phyloP scores from a whole-genome alignment of 257 asterid species.

The Salvia hispanica region DNA sequence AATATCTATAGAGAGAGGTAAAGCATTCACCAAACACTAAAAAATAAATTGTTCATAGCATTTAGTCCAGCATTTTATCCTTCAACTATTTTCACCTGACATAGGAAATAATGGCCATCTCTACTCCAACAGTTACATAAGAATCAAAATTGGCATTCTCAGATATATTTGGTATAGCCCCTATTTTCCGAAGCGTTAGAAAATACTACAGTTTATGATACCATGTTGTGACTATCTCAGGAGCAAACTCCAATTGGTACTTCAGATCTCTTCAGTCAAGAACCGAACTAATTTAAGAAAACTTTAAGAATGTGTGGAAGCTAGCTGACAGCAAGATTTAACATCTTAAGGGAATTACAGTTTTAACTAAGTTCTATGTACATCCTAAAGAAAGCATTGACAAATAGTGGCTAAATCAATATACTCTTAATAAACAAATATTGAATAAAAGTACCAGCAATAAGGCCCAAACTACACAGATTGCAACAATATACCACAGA shows the following conservation, averaged over 20 bases:
- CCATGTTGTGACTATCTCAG: neutral
- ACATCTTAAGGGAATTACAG: neutral
- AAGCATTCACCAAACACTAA: constrained; percentile 20
- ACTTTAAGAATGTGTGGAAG: neutral
- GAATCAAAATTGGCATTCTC: neutral
- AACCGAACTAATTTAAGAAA: neutral
- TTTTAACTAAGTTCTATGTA: neutral
- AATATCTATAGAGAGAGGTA: neutral
- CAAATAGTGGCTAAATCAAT: constrained; percentile 8
- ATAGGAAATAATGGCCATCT: constrained; percentile 6
- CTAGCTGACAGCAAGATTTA: neutral
- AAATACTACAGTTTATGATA: neutral
- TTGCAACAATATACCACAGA: neutral
- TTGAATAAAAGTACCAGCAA: neutral
- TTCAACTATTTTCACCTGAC: neutral
- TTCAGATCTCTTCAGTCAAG: neutral
- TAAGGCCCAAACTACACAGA: constrained; percentile 4
- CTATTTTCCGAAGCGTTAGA: neutral
- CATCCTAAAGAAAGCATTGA: neutral
- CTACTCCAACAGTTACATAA: neutral
- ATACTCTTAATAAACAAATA: neutral
- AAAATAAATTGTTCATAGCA: neutral
- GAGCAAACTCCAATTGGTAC: neutral
- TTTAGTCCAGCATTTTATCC: neutral
- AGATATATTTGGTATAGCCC: neutral